Evolutionary conservation across 352 stramenopile species (phyloP), one percentile per base, ranked within the genome.

Genomic region (Globisporangium spinosum): DNA sequence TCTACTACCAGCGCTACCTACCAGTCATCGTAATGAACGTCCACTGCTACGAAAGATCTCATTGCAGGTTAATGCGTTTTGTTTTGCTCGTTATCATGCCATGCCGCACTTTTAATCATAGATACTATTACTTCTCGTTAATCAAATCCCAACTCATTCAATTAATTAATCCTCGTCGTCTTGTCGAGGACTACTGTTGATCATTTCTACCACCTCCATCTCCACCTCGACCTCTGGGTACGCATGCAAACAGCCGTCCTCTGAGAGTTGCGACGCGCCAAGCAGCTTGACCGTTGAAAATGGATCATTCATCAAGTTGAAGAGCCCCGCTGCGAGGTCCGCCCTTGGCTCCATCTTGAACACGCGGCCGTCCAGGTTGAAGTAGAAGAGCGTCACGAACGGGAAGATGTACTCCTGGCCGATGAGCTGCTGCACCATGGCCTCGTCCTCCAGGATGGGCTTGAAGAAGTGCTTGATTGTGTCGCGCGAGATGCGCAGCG

Each of bases 381-480:
- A 85, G 61, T 89, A 73, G 67, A 88, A 89, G 10, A 80, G 67
- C 22, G 78, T 79, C 4, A 73, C 75, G 58, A 86, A 89, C 4
- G 80, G 73, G 57, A 89, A 86, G 49, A 70, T 70, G 65, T 89
- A 89, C 43, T 79, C 73, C 57, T 87, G 75, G 17, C 83, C 83
- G 22, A 91, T 74, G 43, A 91, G 76, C 22, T 71, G 72, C 70
- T 89, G 80, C n/a, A 89, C 83, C 68, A 91, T 77, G 3, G 71
- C 32, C 58, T 89, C 83, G 60, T 91, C 78, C 7, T 71, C 70
- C 8, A 87, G 61, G 15, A 91, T 49, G 1, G 79, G 80, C 54
- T 83, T 73, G 55, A 89, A 91, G 51, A 91, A 87, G 40, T 89
- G 75, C 59, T 73, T 71, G 73, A 91, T 85, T 20, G 83, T 91